Evolutionary conservation across 129 eudicot genomes (phyloP).

Genomic region (Helichrysum umbraculigerum): DNA sequence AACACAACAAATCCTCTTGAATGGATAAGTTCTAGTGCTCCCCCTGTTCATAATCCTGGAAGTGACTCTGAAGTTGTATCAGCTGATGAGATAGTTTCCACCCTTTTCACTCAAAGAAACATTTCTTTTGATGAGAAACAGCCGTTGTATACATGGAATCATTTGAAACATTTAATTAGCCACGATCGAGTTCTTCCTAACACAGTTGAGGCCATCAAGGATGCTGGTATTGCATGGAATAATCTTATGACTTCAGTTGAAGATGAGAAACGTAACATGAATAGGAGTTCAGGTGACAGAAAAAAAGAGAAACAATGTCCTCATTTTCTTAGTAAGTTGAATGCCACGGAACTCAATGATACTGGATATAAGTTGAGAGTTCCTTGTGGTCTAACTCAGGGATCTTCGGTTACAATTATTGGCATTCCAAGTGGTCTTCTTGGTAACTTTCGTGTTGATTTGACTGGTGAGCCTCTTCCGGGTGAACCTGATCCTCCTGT

Average conservation of each 20-base stretch:
- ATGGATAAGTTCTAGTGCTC: slow-evolving; percentile 62
- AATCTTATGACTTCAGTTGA: slow-evolving; percentile 75
- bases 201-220: slow-evolving; percentile 78
- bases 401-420: slow-evolving; percentile 87
- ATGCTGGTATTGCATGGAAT: slow-evolving; percentile 82
- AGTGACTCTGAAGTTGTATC: slow-evolving; percentile 58
- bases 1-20: slow-evolving; percentile 82
- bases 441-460: slow-evolving; percentile 81
- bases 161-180: slow-evolving; percentile 51
- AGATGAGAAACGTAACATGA: slow-evolving; percentile 58
- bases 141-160: slow-evolving; percentile 80
- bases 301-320: slow-evolving; percentile 91
- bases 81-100: slow-evolving; percentile 48
- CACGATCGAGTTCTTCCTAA: slow-evolving; percentile 79
- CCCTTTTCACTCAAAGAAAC: slow-evolving; percentile 59
- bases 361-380: slow-evolving; percentile 64
- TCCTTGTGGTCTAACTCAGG: slow-evolving; percentile 97
- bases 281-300: slow-evolving; percentile 52
- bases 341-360: slow-evolving; percentile 61
- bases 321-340: slow-evolving; percentile 77
- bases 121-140: slow-evolving; percentile 52
- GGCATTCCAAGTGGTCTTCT: slow-evolving; percentile 93
- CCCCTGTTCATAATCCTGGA: slow-evolving; percentile 57
- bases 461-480: slow-evolving; percentile 88
- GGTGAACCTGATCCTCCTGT: slow-evolving; percentile 96